Base-by-base conservation (phyloP, 768 basidiomycete species). In the Chlorophyllum brunneum region DNA sequence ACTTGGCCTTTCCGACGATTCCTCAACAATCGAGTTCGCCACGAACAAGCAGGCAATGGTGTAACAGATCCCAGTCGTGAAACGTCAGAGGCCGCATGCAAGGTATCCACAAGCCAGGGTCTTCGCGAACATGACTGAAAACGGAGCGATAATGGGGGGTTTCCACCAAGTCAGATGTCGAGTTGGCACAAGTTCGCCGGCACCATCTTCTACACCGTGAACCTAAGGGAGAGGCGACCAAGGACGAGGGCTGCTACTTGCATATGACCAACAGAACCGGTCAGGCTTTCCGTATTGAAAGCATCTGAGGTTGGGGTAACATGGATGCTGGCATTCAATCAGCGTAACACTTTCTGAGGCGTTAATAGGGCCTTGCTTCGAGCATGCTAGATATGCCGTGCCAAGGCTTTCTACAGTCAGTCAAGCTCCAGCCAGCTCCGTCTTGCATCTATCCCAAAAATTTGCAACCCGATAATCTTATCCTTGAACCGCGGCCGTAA, bases 251-350 rank as follows among this genome's bases (percentile, higher is more conserved):
- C 51, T n/a, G 31, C 43, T 53, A 46, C 41, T 18, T 9, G 24
- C 30, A 34, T 18, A 31, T 27, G 23, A 15, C 43, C 37, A 15
- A 13, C 11, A 24, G 46, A 52, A 38, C 16, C 43, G 44, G 43
- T 46, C 51, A 53, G 33, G 51, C 51, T 46, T 53, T 45, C 51
- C 38, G 44, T 46, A 6, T 4, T 38, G 51, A 46, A 46, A 39
- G 43, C 51, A 33, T 42, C 36, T 39, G 51, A 53, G 22, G 20
- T 52, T 45, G 51, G 51, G 51, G 44, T 46, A 53, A 53, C 51
- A 24, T 39, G 44, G 23, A 30, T 31, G 27, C 23, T 11, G 20
- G 23, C 47, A 31, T 39, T 39, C 48, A 30, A 30, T 38, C 5
- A 10, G 15, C 39, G 15, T 16, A 23, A 33, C 38, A 44, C 6